Conservation (phyloP, 768 basidiomycete species). For the Tricholoma hemisulphureum region DNA sequence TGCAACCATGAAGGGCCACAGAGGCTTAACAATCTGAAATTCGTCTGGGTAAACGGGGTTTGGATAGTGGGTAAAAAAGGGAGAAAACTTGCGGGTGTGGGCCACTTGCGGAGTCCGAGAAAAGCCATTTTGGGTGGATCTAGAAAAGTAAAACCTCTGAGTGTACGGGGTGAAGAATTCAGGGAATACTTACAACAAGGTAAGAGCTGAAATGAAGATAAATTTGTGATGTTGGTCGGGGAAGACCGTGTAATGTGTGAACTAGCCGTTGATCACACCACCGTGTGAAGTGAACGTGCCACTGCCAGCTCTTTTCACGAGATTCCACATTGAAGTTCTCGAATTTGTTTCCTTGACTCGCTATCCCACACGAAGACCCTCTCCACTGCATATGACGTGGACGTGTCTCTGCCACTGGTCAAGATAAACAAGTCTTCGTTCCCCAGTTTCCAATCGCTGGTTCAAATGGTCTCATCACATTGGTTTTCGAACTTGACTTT, state of each 20-base stretch:
- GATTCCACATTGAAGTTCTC: no score
- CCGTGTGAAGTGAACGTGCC: no score
- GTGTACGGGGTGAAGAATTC: background rate
- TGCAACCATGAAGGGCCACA: slow-evolving; percentile 81
- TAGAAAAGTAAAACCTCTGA: background rate
- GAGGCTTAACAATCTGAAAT: slow-evolving; percentile 60
- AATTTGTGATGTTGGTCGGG: slow-evolving; percentile 34
- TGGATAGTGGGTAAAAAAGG: background rate
- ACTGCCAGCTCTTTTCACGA: no score
- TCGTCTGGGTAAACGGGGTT: slow-evolving; percentile 1
- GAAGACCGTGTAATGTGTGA: slow-evolving; percentile 44
- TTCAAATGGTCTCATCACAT: no score
- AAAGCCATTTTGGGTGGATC: slow-evolving; percentile 52
- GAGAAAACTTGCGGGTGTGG: slow-evolving; percentile 61
- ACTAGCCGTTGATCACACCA: no score
- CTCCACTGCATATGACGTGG: no score
- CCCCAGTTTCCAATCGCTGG: no score
- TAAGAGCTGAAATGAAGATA: slow-evolving; percentile 11
- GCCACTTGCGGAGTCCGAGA: slow-evolving; percentile 80
- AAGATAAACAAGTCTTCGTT: no score
- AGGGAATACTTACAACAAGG: background rate
- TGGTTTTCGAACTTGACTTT: no score
- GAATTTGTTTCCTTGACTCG: no score
- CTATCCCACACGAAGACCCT: no score
- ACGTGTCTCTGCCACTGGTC: no score